Evolutionary conservation across 345 rosid species (phyloP).

Genomic region (Acer yangbiense): DNA sequence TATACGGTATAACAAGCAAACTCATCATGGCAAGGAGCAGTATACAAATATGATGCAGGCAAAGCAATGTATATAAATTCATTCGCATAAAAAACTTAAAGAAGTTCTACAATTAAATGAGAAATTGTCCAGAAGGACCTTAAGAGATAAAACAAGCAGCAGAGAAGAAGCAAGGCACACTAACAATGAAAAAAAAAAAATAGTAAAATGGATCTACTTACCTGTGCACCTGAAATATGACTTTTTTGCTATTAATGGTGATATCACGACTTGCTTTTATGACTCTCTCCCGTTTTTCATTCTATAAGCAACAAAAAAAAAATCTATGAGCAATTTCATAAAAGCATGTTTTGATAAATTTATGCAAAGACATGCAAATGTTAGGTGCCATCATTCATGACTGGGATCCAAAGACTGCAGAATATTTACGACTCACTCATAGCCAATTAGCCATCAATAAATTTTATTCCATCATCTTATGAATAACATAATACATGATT

Average conservation of each 20-base stretch:
- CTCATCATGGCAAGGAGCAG: not conserved
- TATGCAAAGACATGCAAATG: not conserved
- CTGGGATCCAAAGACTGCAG: not conserved
- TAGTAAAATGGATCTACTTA: conserved; percentile 22
- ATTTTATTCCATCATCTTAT: not conserved
- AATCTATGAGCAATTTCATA: not conserved
- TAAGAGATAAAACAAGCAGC: not conserved
- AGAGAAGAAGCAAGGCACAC: not conserved
- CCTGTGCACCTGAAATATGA: conserved; percentile 98
- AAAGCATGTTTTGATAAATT: not conserved
- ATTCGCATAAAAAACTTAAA: not conserved
- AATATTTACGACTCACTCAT: not conserved
- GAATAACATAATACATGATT: not conserved
- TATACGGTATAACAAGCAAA: not conserved
- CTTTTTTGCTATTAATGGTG: conserved; percentile 91
- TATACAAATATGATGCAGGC: not conserved
- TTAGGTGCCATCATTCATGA: not conserved
- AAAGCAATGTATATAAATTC: not conserved
- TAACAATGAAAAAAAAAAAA: not conserved
- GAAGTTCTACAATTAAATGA: not conserved
- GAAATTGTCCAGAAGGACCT: not conserved
- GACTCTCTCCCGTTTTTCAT: conserved; percentile 91
- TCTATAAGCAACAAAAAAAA: conserved; percentile 39
- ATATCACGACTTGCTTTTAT: conserved; percentile 96
- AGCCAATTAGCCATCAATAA: not conserved